Evolutionary conservation across 2,329 filamentous ascomycete species (phyloP).

Genomic region (Herpotrichia juniperi): DNA sequence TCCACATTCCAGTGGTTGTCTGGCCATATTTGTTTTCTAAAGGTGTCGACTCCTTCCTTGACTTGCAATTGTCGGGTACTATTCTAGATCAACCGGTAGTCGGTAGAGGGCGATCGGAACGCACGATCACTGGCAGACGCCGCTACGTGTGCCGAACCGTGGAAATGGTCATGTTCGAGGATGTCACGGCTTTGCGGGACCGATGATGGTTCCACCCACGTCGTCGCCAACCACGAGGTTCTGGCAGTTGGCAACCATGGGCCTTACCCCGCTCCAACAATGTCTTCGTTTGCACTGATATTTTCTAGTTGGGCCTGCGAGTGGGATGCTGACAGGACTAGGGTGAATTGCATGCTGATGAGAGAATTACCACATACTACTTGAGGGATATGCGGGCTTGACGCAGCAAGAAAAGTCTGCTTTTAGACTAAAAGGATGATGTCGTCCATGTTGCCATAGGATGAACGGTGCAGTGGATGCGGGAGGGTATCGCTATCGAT

Average conservation of each 20-base stretch:
- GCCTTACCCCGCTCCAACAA: not conserved
- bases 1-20: not conserved
- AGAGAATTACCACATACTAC: not conserved
- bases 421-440: not conserved
- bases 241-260: not conserved
- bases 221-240: not conserved
- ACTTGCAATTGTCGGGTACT: not conserved
- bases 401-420: constrained; percentile 27
- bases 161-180: not conserved
- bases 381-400: not conserved
- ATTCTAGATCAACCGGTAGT: not conserved
- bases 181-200: not conserved
- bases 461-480: constrained; percentile 24
- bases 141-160: not conserved
- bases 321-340: not conserved
- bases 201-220: not conserved
- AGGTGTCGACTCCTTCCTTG: too few species aligned
- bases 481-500: constrained; percentile 43
- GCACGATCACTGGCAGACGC: not conserved
- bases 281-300: not conserved
- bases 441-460: not conserved
- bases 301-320: not conserved
- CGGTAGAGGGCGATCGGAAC: not conserved
- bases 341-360: not conserved
- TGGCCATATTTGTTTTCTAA: too few species aligned